Evolutionary conservation across 1,139 yeast species (phyloP), one percentile per base, ranked within the genome.

Genomic region (Blastobotrys persicus): DNA sequence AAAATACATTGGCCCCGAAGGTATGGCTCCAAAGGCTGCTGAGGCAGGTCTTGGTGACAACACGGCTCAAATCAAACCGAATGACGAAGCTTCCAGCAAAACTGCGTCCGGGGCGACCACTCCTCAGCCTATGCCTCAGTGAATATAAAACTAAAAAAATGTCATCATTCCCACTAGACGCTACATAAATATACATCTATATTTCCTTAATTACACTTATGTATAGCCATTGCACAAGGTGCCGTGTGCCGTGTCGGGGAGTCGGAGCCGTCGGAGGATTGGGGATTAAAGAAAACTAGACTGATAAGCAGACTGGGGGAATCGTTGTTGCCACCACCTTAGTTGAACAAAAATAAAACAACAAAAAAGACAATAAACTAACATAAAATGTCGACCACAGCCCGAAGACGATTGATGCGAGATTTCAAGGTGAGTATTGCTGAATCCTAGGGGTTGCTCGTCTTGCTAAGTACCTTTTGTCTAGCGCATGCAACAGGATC

Each of bases 331-430:
- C 14, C 33, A 17, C 16, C 14, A 12, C 13, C 3, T 17, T 16
- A 23, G 44, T 34, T 31, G 38, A 13, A 26, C 14, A 18, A 28
- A 13, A 35, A n/a, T 28, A 37, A 7, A 16, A 37, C 41, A 2
- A 18, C 41, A 18, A 11, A 19, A 37, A 28, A 40, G 23, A 12
- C 34, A 35, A 14, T 6, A 14, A n/a, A n/a, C n/a, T n/a, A n/a
- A n/a, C n/a, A n/a, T n/a, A 56, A 42, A 28, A 92, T 92, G 98
- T 91, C 98, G 12, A 92, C 98, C 3, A 95, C 97, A 26, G 98
- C 98, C 9, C 83, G 96, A 69, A 85, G 97, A 80, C 83, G 98
- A 74, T 81, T 92, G 62, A 92, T 92, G 98, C 88, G 98, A 69
- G 98, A 92, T 71, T 89, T 92, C 72, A 91, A 89, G 72, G 88